Evolutionary conservation across 345 rosid species (phyloP).

Genomic region (Moringa oleifera): DNA sequence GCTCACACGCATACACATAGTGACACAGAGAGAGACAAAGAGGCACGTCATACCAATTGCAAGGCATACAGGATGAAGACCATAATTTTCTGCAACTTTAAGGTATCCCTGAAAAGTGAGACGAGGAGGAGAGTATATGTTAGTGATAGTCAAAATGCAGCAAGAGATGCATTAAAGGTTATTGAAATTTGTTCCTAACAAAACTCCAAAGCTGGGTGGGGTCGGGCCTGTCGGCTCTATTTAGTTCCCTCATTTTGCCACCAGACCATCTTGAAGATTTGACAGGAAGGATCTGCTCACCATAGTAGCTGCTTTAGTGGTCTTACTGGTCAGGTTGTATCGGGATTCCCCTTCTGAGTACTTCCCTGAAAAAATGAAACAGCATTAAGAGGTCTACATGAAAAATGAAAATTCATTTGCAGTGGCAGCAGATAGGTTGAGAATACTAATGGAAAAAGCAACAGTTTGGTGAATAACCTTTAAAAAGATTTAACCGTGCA

Average conservation of each 20-base stretch:
- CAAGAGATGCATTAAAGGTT: background rate
- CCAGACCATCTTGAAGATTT: background rate
- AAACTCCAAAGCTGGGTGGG: background rate
- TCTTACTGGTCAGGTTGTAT: slow-evolving; percentile 33
- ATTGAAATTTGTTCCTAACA: background rate
- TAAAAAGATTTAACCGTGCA: slow-evolving; percentile 54
- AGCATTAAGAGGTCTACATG: background rate
- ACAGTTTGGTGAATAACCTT: slow-evolving; percentile 24
- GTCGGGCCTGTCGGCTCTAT: background rate
- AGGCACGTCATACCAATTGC: slow-evolving; percentile 36
- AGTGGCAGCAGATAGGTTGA: background rate
- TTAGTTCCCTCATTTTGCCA: background rate
- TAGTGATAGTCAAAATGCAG: slow-evolving; percentile 3
- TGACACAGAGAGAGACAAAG: background rate
- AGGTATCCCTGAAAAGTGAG: slow-evolving; percentile 36
- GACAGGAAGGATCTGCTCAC: slow-evolving; percentile 17
- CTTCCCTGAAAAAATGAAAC: slow-evolving; percentile 31
- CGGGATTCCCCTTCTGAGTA: slow-evolving; percentile 58
- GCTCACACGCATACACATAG: too few relatives aligned
- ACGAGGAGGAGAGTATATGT: background rate
- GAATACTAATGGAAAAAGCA: background rate
- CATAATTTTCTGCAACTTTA: slow-evolving; percentile 31
- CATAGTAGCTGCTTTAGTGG: slow-evolving; percentile 27
- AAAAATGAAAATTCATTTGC: slow-evolving; percentile 3
- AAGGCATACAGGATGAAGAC: slow-evolving; percentile 46